Evolutionary conservation across 1,284 basidiomycete species (phyloP), one percentile per base, ranked within the genome.

Genomic region (Sporisorium exsertum): DNA sequence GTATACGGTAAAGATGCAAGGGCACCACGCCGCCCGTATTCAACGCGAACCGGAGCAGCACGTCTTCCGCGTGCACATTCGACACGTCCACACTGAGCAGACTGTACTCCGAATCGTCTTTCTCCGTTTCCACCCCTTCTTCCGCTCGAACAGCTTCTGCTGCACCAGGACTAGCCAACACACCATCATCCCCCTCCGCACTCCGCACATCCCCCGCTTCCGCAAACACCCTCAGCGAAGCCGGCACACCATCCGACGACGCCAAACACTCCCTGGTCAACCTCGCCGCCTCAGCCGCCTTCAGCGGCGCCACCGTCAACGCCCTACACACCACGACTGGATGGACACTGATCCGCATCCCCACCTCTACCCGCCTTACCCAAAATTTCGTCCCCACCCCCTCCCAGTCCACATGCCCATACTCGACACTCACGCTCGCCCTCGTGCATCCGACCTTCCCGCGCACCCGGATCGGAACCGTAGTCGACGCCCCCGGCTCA

Each of bases 261-360:
- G 64, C 40, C 88, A 88, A 78, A 90, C 90, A 40, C 40, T 51
- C 57, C 5, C 78, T 73, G 6, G 77, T 75, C 40, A 81, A 53
- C 13, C 77, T 24, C 26, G 69, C 70, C 27, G 83, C 84, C 49
- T 84, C 81, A 1, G 9, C 26, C 18, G 71, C 59, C 15, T 33
- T 49, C 43, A 77, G 22, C 5, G 72, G 65, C 0, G 50, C 43
- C 15, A 83, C 45, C 24, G 43, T 62, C 43, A 86, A 54, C 20
- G 63, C 63, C 8, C 64, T 61, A 80, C 92, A 93, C 81, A 95
- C 93, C 43, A 97, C 89, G 87, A 95, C 95, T 71, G 94, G 92
- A 82, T 95, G 95, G 2, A 98, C 95, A 0, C 94, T 95, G 64
- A 97, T 91, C 77, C 93, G 88, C 65, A 98, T 89, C 8, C 93